Conservation (phyloP, 2,329 filamentous ascomycete genomes). For the Chrysoporthe deuterocubensis region DNA sequence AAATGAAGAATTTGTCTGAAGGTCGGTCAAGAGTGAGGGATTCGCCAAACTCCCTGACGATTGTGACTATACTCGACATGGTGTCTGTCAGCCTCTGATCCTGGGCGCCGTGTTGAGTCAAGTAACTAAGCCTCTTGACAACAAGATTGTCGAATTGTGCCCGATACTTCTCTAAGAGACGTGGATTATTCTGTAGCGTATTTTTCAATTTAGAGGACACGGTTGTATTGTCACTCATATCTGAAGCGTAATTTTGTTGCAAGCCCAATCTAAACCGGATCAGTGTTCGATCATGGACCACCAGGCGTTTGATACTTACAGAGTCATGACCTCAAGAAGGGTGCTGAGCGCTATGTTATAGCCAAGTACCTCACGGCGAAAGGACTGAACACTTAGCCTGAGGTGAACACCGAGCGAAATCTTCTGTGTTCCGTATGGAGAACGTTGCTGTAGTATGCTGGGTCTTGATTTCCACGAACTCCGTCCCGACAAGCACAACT, state of each 20-base stretch:
- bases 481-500: too few relatives aligned
- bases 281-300: background rate
- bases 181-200: background rate
- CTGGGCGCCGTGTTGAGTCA: background rate
- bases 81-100: background rate
- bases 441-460: background rate
- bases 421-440: background rate
- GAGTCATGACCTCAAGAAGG: background rate
- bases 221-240: background rate
- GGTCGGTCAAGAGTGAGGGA: background rate
- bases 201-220: background rate
- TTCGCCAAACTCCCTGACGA: background rate
- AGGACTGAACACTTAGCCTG: background rate
- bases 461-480: too few relatives aligned
- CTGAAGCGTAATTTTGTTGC: background rate
- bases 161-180: background rate
- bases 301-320: background rate
- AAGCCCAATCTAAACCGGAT: background rate
- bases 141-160: background rate
- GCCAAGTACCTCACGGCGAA: background rate
- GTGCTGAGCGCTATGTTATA: background rate
- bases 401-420: too few relatives aligned
- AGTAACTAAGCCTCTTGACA: background rate
- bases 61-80: background rate
- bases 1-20: background rate